Conservation (phyloP, 1,284 basidiomycete genomes). For the Leccinum griseonigrum region DNA sequence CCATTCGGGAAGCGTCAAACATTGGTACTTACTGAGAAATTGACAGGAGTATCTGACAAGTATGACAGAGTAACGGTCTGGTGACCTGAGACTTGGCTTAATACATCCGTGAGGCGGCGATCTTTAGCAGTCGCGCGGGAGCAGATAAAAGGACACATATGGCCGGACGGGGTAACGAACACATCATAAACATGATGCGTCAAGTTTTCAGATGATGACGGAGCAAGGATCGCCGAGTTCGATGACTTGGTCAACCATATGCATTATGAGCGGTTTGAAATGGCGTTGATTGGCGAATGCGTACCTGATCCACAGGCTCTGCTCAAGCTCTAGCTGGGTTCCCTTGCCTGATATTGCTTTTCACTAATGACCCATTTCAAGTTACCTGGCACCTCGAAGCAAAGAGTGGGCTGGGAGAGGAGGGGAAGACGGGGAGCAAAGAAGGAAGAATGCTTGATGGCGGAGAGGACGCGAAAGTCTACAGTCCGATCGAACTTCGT, state of each 20-base stretch:
- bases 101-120: slow-evolving; percentile 45
- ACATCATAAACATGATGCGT: slow-evolving; percentile 45
- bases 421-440: slow-evolving; percentile 50
- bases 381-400: slow-evolving; percentile 38
- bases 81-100: slow-evolving; percentile 35
- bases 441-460: slow-evolving; percentile 77
- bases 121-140: slow-evolving; percentile 26
- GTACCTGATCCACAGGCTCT: slow-evolving; percentile 34
- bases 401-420: slow-evolving; percentile 52
- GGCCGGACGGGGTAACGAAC: slow-evolving; percentile 41
- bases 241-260: slow-evolving; percentile 19
- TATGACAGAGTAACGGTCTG: slow-evolving; percentile 63
- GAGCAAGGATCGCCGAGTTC: slow-evolving; percentile 32
- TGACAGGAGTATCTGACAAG: slow-evolving; percentile 39
- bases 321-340: slow-evolving; percentile 58
- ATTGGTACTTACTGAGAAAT: slow-evolving; percentile 56
- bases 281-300: slow-evolving; percentile 8
- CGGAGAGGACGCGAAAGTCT: slow-evolving; percentile 84
- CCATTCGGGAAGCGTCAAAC: slow-evolving; percentile 71
- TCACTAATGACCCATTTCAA: slow-evolving; percentile 54
- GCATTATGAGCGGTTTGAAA: slow-evolving; percentile 4
- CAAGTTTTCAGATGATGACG: slow-evolving; percentile 46
- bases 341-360: slow-evolving; percentile 43
- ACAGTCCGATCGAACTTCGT: too few relatives aligned
- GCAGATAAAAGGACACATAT: slow-evolving; percentile 36